Evolutionary conservation across 2,329 filamentous ascomycete genomes (phyloP), one percentile per base, ranked within the genome.

Genomic region (Fusarium buxicola): DNA sequence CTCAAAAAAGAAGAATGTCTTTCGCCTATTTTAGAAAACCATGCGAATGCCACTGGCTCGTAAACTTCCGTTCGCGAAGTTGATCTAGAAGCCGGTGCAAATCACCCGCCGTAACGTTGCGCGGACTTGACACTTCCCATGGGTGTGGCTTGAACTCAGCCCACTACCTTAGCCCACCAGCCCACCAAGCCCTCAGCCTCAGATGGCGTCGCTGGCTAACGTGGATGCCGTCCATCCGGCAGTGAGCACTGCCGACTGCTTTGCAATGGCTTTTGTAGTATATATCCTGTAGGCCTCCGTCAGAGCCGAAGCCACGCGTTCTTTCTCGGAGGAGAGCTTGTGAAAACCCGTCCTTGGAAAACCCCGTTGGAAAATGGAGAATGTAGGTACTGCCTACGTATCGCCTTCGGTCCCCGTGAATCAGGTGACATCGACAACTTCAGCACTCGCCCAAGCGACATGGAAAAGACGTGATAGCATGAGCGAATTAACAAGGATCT

Each of bases 81-180:
- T 35, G 46, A 52, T 54, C 50, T 45, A 30, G 53, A 39, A 40
- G 48, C 21, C 40, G 44, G 41, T 51, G 38, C 34, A 53, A 53
- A 34, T 45, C 44, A 41, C 9, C 50, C 30, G 34, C 34, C 50
- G 66, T 65, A 69, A 69, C 66, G 66, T 69, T 69, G 61, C 53
- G 56, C 56, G 58, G 40, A 47, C 24, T 50, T 49, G 62, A 60
- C 54, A 55, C 44, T 46, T 59, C 24, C 34, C 41, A 47, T 55
- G 48, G 39, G 21, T 27, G 51, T 66, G 61, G 64, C 62, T 55
- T 61, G 54, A 46, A 36, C 50, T 59, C 55, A 30, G 21, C 54
- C 25, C 31, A 61, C 41, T 28, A 45, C 39, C 57, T 60, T 32
- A 49, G 38, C 48, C 30, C 48, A 35, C 27, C 30, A 25, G 5